Conservation (phyloP, 140 eudicot genomes). For the Erigeron philadelphicus region DNA sequence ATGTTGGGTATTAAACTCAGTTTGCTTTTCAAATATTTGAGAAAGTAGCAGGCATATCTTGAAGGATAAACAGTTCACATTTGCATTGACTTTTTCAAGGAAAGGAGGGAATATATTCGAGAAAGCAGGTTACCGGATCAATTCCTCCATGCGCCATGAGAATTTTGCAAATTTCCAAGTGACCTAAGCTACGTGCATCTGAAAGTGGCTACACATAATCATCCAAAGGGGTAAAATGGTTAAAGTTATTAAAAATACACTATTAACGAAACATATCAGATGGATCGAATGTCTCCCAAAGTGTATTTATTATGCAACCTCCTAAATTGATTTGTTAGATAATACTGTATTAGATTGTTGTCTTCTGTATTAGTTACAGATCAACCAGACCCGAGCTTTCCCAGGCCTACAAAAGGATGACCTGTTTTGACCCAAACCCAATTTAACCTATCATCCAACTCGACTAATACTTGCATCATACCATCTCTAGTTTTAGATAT, state of each 20-base stretch:
- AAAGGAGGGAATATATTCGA: neutral
- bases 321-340: no score
- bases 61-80: neutral
- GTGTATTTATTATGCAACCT: neutral
- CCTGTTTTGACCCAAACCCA: neutral
- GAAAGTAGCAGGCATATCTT: neutral
- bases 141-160: slow-evolving; percentile 55
- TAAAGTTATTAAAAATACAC: neutral
- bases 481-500: neutral
- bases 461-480: neutral
- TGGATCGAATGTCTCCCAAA: neutral
- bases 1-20: neutral
- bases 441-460: neutral
- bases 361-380: no score
- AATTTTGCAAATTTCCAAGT: slow-evolving; percentile 50
- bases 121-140: slow-evolving; percentile 45
- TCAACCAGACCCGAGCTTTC: no score
- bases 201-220: slow-evolving; percentile 54
- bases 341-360: no score
- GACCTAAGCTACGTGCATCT: slow-evolving; percentile 61
- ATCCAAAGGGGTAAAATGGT: neutral
- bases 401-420: no score
- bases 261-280: no score
- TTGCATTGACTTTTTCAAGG: neutral
- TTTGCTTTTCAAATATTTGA: neutral